Percentiles rank a stretch among this genome's conserved stretches.
phyloP scores from a whole-genome alignment of 2,329 filamentous ascomycete genomes.

The Ceratocystiopsis sp. region DNA sequence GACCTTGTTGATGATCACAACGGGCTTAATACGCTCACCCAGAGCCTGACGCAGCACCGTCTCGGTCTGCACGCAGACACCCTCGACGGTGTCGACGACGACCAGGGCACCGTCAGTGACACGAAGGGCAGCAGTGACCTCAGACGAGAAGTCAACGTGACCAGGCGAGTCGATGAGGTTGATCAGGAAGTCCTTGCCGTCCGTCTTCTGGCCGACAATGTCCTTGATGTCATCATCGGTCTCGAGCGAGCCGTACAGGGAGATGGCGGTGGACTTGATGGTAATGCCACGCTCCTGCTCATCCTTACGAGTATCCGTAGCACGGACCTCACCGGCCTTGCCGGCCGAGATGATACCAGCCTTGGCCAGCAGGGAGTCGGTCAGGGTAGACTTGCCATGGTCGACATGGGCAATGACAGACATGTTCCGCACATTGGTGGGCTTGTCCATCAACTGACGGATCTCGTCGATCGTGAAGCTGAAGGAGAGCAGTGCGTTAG shows the following conservation, averaged over 20 bases:
- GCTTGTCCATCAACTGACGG: slow-evolving; percentile 61
- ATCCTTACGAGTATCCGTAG: slow-evolving; percentile 91
- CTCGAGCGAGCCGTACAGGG: slow-evolving; percentile 74
- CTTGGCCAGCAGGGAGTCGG: slow-evolving; percentile 97
- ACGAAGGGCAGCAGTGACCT: slow-evolving; percentile 98
- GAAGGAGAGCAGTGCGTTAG: slow-evolving; percentile 27
- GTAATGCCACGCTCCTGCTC: slow-evolving; percentile 99
- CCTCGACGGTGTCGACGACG: slow-evolving; percentile 98
- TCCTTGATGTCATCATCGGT: slow-evolving; percentile 86
- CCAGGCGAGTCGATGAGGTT: slow-evolving; percentile 99
- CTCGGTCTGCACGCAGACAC: slow-evolving; percentile 99
- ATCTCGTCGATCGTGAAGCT: slow-evolving; percentile 99
- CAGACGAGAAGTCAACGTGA: slow-evolving; percentile 99
- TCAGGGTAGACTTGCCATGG: slow-evolving; percentile 99
- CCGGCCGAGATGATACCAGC: slow-evolving; percentile 98
- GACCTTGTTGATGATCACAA: slow-evolving; percentile 99
- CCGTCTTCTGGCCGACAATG: slow-evolving; percentile 70
- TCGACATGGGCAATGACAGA: slow-evolving; percentile 99
- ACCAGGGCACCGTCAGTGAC: slow-evolving; percentile 99
- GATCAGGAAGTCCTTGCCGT: slow-evolving; percentile 96
- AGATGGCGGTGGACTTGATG: slow-evolving; percentile 99
- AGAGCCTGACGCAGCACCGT: slow-evolving; percentile 98
- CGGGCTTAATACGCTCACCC: slow-evolving; percentile 99
- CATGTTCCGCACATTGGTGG: slow-evolving; percentile 33
- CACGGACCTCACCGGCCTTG: slow-evolving; percentile 90